Base-by-base conservation (phyloP, 208 protist genomes). In the Trypanosoma cruzi region DNA sequence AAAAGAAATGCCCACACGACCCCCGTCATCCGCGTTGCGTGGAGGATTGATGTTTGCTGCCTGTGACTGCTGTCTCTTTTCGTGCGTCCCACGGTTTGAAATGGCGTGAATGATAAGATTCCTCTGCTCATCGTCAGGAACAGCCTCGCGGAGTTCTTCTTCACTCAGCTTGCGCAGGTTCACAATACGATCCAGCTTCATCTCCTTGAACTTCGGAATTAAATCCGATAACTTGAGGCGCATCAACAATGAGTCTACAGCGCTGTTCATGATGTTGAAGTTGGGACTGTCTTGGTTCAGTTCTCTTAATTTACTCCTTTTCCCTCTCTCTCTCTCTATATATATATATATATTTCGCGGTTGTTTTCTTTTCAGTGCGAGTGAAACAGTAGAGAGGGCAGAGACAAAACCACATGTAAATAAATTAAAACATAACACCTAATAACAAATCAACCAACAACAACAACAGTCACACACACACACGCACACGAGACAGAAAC, bases 61-160 rank as follows among this genome's bases (percentile, higher is more conserved):
- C 42, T 14, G 64, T 40, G 32, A 72, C 50, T 55, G 71, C 49
- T 63, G 46, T 60, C 29, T 73, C 50, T 67, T 83, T 74, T 70
- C 81, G 85, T 57, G 78, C 29, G 68, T 89, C 77, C 91, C 75
- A 64, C 89, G 88, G 69, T 79, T 88, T 58, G 62, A 84, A 65
- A 97, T 90, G 49, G 88, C 84, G 46, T 94, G 73, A 42, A 89
- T 73, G 22, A 97, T 82, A 4, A 40, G 32, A 42, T 84, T 50
- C 26, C 90, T 81, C 75, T 94, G 77, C 66, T 74, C 81, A 34
- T 82, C 74, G 66, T 97, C 88, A 7, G 93, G 88, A 48, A 97
- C 76, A n/a, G 76, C 77, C 37, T 81, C 62, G n/a, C 68, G 63
- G 29, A 95, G 79, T 18, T 92, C 73, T 0, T 82, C 80, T 42